phyloP scores from a whole-genome alignment of 140 eudicot genomes.

The Flaveria floridana region DNA sequence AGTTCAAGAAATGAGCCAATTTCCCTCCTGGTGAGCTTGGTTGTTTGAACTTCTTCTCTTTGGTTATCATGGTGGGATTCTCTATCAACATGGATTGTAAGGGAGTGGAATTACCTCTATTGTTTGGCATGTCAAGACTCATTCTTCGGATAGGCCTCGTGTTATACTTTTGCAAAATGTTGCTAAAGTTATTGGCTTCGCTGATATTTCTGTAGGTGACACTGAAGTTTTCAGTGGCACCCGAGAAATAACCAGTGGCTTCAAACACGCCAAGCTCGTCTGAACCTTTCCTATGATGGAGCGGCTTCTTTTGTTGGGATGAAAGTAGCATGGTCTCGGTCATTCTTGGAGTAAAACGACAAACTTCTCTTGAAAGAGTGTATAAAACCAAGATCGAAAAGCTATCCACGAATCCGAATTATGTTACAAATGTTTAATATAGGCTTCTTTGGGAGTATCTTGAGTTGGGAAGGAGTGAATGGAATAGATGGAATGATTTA shows the following conservation, averaged over 20 bases:
- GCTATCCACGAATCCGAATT: constrained; percentile 17
- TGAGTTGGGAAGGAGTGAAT: constrained; percentile 31
- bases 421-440: constrained; percentile 15
- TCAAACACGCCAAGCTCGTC: constrained; percentile 94
- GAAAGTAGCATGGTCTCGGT: constrained; percentile 29
- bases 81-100: constrained; percentile 39
- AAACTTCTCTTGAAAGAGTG: constrained; percentile 12
- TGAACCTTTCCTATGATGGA: constrained; percentile 51
- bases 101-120: constrained; percentile 38
- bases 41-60: constrained; percentile 62
- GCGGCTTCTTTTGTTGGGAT: constrained; percentile 41
- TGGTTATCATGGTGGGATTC: constrained; percentile 31
- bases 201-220: constrained; percentile 21
- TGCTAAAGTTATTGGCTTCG: constrained; percentile 3
- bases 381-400: constrained; percentile 16
- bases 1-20: constrained; percentile 78
- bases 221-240: constrained; percentile 29
- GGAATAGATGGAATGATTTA: constrained; percentile 27
- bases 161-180: constrained; percentile 14
- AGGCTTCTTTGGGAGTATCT: constrained; percentile 14
- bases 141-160: constrained; percentile 42
- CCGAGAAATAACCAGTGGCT: constrained; percentile 73
- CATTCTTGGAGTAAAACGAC: constrained; percentile 41
- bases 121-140: constrained; percentile 65
- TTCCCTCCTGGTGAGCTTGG: constrained; percentile 95